These are phyloP conservation scores for Russula virescens DNA, from an alignment of 768 basidiomycete genomes.

Conservation along the genomic window DNA sequence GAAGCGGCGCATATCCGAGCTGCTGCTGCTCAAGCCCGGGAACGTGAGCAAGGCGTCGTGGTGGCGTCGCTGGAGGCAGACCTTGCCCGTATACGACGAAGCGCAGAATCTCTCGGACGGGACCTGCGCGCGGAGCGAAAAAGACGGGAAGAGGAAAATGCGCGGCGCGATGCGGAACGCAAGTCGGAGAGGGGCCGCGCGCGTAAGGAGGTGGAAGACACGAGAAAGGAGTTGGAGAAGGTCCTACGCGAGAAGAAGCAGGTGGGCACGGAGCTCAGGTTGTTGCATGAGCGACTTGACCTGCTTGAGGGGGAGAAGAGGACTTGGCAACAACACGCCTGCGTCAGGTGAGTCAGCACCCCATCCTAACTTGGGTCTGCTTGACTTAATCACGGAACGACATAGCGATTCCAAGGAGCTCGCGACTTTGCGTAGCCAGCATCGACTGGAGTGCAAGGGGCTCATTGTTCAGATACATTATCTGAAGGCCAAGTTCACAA, in stretches of 20 bases:
- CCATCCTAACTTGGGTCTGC: not conserved
- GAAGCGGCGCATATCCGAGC: constrained; percentile 58
- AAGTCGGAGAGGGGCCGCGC: constrained; percentile 49
- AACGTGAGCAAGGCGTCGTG: constrained; percentile 55
- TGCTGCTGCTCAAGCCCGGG: constrained; percentile 41
- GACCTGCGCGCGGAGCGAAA: constrained; percentile 63
- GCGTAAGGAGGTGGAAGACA: constrained; percentile 21
- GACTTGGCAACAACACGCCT: constrained; percentile 55
- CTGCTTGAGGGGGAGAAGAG: constrained; percentile 37
- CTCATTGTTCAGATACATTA: constrained; percentile 87
- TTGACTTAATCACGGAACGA: not conserved
- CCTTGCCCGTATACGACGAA: constrained; percentile 63
- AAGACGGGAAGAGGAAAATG: constrained; percentile 61
- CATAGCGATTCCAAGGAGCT: constrained; percentile 51
- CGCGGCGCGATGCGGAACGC: constrained; percentile 37
- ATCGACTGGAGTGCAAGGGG: constrained; percentile 86
- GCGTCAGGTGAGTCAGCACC: constrained; percentile 44
- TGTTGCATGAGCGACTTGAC: constrained; percentile 34
- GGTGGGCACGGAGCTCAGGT: constrained; percentile 54
- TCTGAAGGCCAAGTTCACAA: constrained; percentile 84
- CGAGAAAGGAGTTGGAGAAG: constrained; percentile 31
- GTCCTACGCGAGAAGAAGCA: constrained; percentile 66
- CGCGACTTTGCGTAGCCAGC: constrained; percentile 51
- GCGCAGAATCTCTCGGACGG: constrained; percentile 72
- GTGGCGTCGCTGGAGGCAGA: constrained; percentile 70